Evolutionary conservation across 1,284 basidiomycete genomes (phyloP).

Genomic region (Fomitopsis pinicola): DNA sequence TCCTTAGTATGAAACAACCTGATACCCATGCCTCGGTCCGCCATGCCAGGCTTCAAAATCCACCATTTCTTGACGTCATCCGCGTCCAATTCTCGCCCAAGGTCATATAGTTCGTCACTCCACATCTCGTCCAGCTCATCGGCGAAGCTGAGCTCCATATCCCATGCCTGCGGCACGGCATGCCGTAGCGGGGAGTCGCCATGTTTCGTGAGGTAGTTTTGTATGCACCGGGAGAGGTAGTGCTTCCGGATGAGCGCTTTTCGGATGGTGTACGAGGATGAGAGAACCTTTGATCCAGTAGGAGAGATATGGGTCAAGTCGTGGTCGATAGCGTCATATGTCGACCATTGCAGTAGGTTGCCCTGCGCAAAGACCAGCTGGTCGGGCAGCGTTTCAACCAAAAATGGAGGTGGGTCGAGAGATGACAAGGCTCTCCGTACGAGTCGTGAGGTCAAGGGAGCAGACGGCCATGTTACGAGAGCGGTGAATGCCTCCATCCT

Average conservation of each 20-base stretch:
- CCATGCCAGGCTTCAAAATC: slow-evolving; percentile 97
- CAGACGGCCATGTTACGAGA: slow-evolving; percentile 72
- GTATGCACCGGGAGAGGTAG: slow-evolving; percentile 78
- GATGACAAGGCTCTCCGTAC: slow-evolving; percentile 57
- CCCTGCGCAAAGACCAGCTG: slow-evolving; percentile 8
- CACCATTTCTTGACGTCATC: slow-evolving; percentile 62
- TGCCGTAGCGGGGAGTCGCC: slow-evolving; percentile 48
- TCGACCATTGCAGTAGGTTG: slow-evolving; percentile 69
- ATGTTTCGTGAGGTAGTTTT: slow-evolving; percentile 73
- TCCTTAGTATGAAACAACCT: slow-evolving; percentile 83
- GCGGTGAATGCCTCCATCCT: slow-evolving; percentile 30
- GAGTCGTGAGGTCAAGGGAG: slow-evolving; percentile 72
- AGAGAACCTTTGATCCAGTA: slow-evolving; percentile 42
- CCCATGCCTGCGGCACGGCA: slow-evolving; percentile 79
- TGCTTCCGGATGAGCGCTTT: slow-evolving; percentile 96
- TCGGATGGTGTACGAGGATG: slow-evolving; percentile 87
- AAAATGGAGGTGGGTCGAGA: slow-evolving; percentile 27
- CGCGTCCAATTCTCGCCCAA: slow-evolving; percentile 59
- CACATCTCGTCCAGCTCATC: slow-evolving; percentile 96
- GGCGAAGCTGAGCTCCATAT: slow-evolving; percentile 85
- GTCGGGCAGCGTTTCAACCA: slow-evolving; percentile 23
- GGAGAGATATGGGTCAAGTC: slow-evolving; percentile 49
- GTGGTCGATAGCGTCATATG: slow-evolving; percentile 83
- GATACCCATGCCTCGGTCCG: slow-evolving; percentile 95
- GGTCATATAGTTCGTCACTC: slow-evolving; percentile 90